Percentiles rank a stretch among this genome's conserved stretches.
Evolutionary conservation across 2,329 filamentous ascomycete species (phyloP).

Genomic region (Botrytis fabae): DNA sequence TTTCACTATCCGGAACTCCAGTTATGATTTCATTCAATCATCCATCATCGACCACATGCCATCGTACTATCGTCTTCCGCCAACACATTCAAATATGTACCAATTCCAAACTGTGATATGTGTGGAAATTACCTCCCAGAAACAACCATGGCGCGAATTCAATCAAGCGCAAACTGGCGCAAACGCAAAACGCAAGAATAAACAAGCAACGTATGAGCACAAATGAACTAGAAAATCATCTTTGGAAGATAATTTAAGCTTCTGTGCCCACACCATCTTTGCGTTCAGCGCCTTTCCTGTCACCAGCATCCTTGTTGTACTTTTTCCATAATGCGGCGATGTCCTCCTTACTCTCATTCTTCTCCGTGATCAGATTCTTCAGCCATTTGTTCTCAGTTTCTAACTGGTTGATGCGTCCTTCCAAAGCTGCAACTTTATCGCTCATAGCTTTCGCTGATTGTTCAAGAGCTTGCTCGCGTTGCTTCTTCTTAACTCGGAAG

Average conservation of each 20-base stretch:
- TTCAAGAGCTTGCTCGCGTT: conserved; percentile 83
- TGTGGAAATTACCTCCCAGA: neutral
- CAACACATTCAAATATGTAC: neutral
- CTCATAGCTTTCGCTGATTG: conserved; percentile 79
- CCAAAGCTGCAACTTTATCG: conserved; percentile 73
- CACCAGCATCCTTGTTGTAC: conserved; percentile 41
- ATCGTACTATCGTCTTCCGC: neutral
- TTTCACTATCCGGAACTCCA: conserved; percentile 8
- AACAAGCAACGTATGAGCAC: neutral
- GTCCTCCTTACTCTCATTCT: conserved; percentile 59
- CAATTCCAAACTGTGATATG: neutral
- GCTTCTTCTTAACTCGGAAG: conserved; percentile 95
- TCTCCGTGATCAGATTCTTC: conserved; percentile 78
- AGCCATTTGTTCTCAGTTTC: conserved; percentile 83
- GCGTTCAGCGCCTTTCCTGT: conserved; percentile 38
- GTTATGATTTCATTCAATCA: conserved; percentile 7
- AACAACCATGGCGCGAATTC: conserved; percentile 15
- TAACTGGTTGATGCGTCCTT: conserved; percentile 72
- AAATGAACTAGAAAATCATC: conserved; percentile 6
- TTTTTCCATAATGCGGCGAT: conserved; percentile 45
- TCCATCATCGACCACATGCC: conserved; percentile 6
- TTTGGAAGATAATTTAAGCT: conserved; percentile 26
- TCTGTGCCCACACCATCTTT: conserved; percentile 41
- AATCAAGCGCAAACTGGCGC: conserved; percentile 26
- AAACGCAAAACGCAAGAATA: conserved; percentile 22